phyloP scores from a whole-genome alignment of 2,329 filamentous ascomycete species.

The Diaporthe aspalathi region DNA sequence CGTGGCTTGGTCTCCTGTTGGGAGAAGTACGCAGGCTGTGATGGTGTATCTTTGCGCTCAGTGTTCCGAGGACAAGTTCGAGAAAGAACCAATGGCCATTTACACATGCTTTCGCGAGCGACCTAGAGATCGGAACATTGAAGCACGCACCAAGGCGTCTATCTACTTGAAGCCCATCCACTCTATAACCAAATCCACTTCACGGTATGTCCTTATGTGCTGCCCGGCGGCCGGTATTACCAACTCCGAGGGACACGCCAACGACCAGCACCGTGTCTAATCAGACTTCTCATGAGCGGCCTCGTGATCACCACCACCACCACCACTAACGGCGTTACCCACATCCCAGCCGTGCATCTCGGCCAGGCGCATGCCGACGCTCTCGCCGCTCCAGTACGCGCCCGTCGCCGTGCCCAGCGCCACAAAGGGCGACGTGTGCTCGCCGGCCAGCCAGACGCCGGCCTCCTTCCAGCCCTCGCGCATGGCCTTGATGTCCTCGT shows the following conservation, averaged over 20 bases:
- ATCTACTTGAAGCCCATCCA: not conserved
- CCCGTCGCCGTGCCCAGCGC: constrained; percentile 89
- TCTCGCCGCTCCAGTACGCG: constrained; percentile 91
- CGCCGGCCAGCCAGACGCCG: constrained; percentile 87
- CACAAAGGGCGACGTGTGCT: constrained; percentile 91
- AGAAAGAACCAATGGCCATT: not conserved
- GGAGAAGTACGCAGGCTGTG: no score
- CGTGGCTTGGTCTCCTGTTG: not conserved
- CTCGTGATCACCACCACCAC: not conserved
- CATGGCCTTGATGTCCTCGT: constrained; percentile 76
- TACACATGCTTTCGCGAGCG: not conserved
- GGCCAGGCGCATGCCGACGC: constrained; percentile 74
- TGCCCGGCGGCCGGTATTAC: not conserved
- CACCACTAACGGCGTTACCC: not conserved
- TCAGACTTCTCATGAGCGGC: not conserved
- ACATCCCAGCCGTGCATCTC: constrained; percentile 60
- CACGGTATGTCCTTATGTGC: not conserved
- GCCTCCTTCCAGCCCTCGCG: constrained; percentile 71
- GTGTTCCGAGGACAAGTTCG: not conserved
- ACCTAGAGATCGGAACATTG: not conserved
- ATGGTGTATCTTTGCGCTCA: not conserved
- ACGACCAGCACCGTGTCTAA: not conserved
- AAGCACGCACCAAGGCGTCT: not conserved
- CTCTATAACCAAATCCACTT: not conserved
- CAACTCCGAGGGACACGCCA: no score